phyloP scores from a whole-genome alignment of 2,329 filamentous ascomycete species.

The Penicillium sp. region DNA sequence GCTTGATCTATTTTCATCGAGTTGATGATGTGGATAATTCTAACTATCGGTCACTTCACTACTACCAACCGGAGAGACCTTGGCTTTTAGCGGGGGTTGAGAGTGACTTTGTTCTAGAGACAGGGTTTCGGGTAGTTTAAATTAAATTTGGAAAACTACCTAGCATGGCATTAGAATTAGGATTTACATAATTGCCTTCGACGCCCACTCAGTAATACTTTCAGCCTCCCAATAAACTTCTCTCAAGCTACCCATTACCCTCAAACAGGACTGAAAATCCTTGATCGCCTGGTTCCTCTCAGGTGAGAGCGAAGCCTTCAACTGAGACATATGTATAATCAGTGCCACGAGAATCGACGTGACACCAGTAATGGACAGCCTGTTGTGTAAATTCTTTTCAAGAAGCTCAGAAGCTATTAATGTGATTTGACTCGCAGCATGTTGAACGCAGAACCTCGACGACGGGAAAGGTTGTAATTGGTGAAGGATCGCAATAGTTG shows the following conservation, averaged over 20 bases:
- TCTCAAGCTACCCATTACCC: conserved; percentile 11
- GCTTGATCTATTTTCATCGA: too few relatives aligned
- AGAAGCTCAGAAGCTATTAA: conserved; percentile 12
- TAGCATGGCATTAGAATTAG: too few relatives aligned
- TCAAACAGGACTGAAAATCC: conserved; percentile 11
- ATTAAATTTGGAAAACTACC: too few relatives aligned
- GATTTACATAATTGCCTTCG: conserved; percentile 3
- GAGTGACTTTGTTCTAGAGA: too few relatives aligned
- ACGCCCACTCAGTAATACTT: conserved; percentile 9
- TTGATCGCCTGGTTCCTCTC: conserved; percentile 5
- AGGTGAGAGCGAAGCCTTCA: conserved; percentile 2
- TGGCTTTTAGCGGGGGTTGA: too few relatives aligned
- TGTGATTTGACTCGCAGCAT: conserved; percentile 14
- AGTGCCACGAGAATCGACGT: conserved; percentile 16
- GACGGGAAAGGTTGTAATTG: conserved; percentile 14
- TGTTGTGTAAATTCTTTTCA: conserved; percentile 6
- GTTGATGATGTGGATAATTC: too few relatives aligned
- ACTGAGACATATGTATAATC: conserved; percentile 15
- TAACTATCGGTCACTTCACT: too few relatives aligned
- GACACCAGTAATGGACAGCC: conserved; percentile 13
- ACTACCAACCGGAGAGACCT: too few relatives aligned
- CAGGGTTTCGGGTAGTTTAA: too few relatives aligned
- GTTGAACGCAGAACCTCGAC: conserved; percentile 16
- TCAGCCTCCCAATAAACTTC: conserved; percentile 16
- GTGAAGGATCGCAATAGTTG: conserved; percentile 17